Evolutionary conservation across 2,329 filamentous ascomycete genomes (phyloP).

Genomic region (Monilinia fructigena): DNA sequence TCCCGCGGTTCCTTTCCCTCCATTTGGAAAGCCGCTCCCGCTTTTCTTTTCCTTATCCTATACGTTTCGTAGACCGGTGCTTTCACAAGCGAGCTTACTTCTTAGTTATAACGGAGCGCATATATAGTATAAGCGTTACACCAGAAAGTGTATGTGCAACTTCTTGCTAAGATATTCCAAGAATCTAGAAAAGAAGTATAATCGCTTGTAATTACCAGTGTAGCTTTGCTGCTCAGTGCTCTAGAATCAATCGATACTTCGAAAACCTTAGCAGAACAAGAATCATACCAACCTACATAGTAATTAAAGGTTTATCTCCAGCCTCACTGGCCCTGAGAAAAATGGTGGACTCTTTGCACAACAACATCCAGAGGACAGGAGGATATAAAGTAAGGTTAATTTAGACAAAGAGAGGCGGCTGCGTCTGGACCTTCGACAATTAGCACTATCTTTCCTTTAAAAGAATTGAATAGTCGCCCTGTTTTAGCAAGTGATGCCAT

Average conservation of each 20-base stretch:
- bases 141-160: too few species aligned
- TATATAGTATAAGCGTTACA: too few species aligned
- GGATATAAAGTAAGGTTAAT: too few species aligned
- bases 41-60: too few species aligned
- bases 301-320: too few species aligned
- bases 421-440: not conserved
- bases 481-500: conserved; percentile 39
- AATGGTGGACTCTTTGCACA: not conserved
- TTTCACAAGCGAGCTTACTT: too few species aligned
- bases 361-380: not conserved
- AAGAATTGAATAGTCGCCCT: conserved; percentile 17
- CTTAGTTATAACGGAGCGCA: too few species aligned
- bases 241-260: conserved; percentile 17
- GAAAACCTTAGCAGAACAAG: conserved; percentile 32
- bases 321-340: too few species aligned
- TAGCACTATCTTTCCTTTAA: not conserved
- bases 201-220: not conserved
- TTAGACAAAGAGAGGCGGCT: not conserved
- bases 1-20: too few species aligned
- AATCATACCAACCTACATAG: not conserved
- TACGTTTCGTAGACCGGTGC: too few species aligned
- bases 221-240: not conserved
- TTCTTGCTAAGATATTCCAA: not conserved
- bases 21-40: too few species aligned
- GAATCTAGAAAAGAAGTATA: not conserved